Evolutionary conservation across 768 basidiomycete genomes (phyloP), one percentile per base, ranked within the genome.

Genomic region (Favolaschia claudopus): DNA sequence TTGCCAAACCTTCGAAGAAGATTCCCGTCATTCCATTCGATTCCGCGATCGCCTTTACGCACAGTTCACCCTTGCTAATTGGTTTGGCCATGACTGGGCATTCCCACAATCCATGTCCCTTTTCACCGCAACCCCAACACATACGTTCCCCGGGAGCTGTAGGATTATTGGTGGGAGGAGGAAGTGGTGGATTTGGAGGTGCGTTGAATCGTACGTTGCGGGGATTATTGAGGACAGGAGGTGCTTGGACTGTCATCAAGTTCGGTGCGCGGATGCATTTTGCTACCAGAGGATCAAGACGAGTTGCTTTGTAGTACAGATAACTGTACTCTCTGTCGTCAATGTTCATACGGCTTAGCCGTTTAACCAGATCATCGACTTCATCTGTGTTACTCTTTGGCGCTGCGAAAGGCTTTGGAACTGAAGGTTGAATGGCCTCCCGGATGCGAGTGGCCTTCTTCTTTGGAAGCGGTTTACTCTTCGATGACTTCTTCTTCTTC

Each of bases 21-120:
- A 17, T 10, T 9, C 8, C 53, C 43, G 29, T 55, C 53, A 13
- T 25, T 19, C 53, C 53, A 55, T 45, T 55, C 53, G n/a, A 55
- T n/a, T 3, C 53, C 53, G 0, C 53, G 32, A 1, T 55, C 53
- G 2, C 53, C 53, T 4, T 43, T 31, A 2, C 22, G 14, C n/a
- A n/a, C 9, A 55, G 15, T 9, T 55, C 53, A 12, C 53, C 53
- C 8, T 28, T 43, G 17, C 9, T 2, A 4, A 55, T 29, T 3
- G 43, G 24, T 20, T 55, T 43, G 7, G 53, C 53, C 42, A 55
- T 55, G 9, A 7, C 8, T 20, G 53, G 33, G 31, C 53, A 55
- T 45, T 55, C 53, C 33, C 33, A 55, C 15, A 33, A 28, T 45
- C 53, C 7, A 1, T 55, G 38, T 2, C 24, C 42, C 5, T n/a